Evolutionary conservation across 2,329 filamentous ascomycete genomes (phyloP), one percentile per base, ranked within the genome.

Genomic region (Trichoderma sp.): DNA sequence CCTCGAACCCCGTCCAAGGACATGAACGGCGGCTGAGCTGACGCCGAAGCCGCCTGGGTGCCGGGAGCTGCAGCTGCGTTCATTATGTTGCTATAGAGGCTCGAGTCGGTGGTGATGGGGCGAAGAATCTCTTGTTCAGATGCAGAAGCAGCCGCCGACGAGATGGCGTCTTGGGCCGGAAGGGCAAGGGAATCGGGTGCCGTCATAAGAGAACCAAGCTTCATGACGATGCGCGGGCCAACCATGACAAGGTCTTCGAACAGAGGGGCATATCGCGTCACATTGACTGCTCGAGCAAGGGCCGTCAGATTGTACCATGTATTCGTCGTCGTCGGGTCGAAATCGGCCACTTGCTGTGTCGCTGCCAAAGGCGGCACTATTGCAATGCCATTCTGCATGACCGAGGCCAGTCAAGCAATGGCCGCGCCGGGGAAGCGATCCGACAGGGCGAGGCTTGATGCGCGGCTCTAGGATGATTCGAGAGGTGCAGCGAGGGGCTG

Each of bases 211-310:
- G 89, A 90, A 68, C 92, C 91, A 50, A 93, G 87, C 82, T 90
- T 92, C 83, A 89, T 91, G 38, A 94, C 88, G 81, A 95, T 91
- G 75, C 93, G 89, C 67, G 93, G 93, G 4, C 93, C 89, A 21
- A 90, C 92, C 83, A 91, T 87, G 77, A 94, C 88, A 65, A 95
- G 85, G 80, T 94, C 92, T 82, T 90, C 91, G 21, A 93, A 84
- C 12, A 91, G 91, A 2, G 93, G 92, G 64, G 89, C 86, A 83
- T 90, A 89, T 78, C 88, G 88, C 60, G 90, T 88, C 76, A 90
- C 85, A 82, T 91, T 91, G 76, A 89, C 86, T 6, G 88, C 87
- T 89, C 90, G 91, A 74, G 85, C 82, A 5, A 76, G 59, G 62
- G 75, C 66, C 24, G 88, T 88, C 78, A 91, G 81, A 79, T 90